Evolutionary conservation across 441 rosid genomes (phyloP).

Genomic region (Pelargonium myrrhifolium): DNA sequence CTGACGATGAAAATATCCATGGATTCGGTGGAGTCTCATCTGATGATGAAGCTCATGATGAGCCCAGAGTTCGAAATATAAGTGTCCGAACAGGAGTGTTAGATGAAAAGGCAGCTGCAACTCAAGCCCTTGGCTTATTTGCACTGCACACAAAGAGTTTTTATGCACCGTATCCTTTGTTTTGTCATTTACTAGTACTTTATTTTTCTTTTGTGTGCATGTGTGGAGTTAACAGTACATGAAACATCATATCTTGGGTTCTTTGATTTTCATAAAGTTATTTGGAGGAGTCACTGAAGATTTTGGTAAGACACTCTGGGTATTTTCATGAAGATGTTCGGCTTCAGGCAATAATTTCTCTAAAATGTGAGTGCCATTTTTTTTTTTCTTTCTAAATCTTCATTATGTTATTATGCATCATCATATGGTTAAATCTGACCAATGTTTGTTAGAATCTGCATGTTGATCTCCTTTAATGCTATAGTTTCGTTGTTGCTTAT

Average conservation of each 20-base stretch:
- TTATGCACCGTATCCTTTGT: conserved; percentile 79
- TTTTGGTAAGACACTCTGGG: conserved; percentile 71
- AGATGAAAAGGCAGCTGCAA: conserved; percentile 99
- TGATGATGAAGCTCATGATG: conserved; percentile 98
- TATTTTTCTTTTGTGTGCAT: neutral
- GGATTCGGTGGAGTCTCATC: conserved; percentile 95
- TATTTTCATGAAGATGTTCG: conserved; percentile 99
- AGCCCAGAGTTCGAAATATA: conserved; percentile 87
- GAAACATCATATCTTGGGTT: conserved; percentile 18
- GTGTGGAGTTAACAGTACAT: neutral
- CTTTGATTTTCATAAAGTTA: conserved; percentile 59
- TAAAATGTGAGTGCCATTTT: conserved; percentile 61
- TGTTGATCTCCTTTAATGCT: neutral
- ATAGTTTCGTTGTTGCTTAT: neutral
- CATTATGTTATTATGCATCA: neutral
- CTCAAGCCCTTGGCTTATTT: conserved; percentile 96
- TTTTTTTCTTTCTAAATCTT: neutral
- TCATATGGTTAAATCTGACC: neutral
- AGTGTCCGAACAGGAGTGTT: conserved; percentile 94
- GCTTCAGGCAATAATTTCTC: conserved; percentile 78
- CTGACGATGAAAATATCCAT: conserved; percentile 77
- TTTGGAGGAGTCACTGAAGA: conserved; percentile 80
- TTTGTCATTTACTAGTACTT: conserved; percentile 10
- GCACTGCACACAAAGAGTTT: conserved; percentile 77
- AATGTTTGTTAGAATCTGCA: neutral